These are phyloP conservation scores for Medicago arabica DNA, from an alignment of 306 rosid species.

Conservation along the genomic window DNA sequence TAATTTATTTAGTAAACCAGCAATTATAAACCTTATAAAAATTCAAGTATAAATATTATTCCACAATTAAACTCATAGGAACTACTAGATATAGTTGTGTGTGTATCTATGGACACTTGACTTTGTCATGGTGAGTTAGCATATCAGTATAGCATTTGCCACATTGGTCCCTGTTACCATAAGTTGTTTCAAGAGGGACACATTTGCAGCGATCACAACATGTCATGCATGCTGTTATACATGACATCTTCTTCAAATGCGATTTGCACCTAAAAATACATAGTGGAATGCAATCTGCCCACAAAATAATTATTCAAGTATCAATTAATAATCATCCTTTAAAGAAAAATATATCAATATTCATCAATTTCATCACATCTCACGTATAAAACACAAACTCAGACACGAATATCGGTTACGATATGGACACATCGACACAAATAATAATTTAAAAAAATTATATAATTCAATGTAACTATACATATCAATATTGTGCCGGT, in stretches of 20 bases:
- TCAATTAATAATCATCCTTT: background rate
- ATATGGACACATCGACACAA: too few relatives aligned
- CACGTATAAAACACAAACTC: too few relatives aligned
- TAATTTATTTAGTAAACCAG: background rate
- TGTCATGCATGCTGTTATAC: slow-evolving; percentile 76
- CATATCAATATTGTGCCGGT: too few relatives aligned
- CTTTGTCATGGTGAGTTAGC: slow-evolving; percentile 60
- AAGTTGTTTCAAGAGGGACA: slow-evolving; percentile 69
- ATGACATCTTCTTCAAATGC: slow-evolving; percentile 61
- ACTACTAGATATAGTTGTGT: background rate
- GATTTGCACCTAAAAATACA: slow-evolving; percentile 64
- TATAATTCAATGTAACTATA: too few relatives aligned
- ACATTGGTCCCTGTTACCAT: slow-evolving; percentile 73
- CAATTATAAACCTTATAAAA: slow-evolving; percentile 6
- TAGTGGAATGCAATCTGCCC: slow-evolving; percentile 63
- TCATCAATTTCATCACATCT: too few relatives aligned
- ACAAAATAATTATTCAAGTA: background rate
- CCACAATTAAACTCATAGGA: background rate
- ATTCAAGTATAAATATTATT: background rate
- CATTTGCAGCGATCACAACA: slow-evolving; percentile 90
- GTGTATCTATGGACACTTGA: slow-evolving; percentile 68
- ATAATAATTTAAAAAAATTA: too few relatives aligned
- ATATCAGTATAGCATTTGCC: slow-evolving; percentile 87
- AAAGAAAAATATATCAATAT: too few relatives aligned
- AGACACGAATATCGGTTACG: too few relatives aligned